Evolutionary conservation across 2,329 filamentous ascomycete genomes (phyloP), one percentile per base, ranked within the genome.

Genomic region (Apiospora sp.): DNA sequence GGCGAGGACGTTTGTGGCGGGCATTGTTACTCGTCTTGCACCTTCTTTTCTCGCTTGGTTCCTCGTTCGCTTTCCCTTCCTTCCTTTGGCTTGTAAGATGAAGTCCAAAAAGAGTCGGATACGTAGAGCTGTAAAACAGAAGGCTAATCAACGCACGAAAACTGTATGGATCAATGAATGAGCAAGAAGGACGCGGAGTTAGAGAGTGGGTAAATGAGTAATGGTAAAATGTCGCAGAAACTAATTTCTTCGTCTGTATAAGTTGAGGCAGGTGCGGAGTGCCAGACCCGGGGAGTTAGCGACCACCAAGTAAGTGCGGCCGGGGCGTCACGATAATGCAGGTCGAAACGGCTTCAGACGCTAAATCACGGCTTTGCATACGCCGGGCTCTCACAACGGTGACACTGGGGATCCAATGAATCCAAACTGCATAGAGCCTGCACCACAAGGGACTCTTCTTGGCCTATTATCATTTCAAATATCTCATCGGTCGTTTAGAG

Each of bases 1-100:
- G 71, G 84, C 80, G 72, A 97, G 90, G 76, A 96, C 87, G 76
- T 86, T 85, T 24, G 83, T 78, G 64, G 80, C 76, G 6, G 85
- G 80, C 86, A 88, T 88, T 44, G 14, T 10, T 12, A 4, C 14
- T 8, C 22, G 5, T 49, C 46, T 51, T 24, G n/a, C 0, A 24
- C n/a, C 24, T 6, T 51, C 19, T n/a, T n/a, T 7, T 19, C 4
- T n/a, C 19, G 46, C 19, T 48, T n/a, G 14, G 16, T 19, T 4
- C 1, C 46, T n/a, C 3, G 46, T 8, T n/a, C 19, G 46, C 5
- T 22, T 8, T 48, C 6, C 44, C 16, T 48, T 48, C 16, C 8
- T 48, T 48, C 19, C 1, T 22, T 49, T 27, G n/a, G 14, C 54
- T 61, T 27, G 54, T 7, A 34, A 34, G 27, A 19, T 12, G 54